phyloP scores from a whole-genome alignment of 2,329 filamentous ascomycete genomes.

The Pseudogymnoascus sp. region DNA sequence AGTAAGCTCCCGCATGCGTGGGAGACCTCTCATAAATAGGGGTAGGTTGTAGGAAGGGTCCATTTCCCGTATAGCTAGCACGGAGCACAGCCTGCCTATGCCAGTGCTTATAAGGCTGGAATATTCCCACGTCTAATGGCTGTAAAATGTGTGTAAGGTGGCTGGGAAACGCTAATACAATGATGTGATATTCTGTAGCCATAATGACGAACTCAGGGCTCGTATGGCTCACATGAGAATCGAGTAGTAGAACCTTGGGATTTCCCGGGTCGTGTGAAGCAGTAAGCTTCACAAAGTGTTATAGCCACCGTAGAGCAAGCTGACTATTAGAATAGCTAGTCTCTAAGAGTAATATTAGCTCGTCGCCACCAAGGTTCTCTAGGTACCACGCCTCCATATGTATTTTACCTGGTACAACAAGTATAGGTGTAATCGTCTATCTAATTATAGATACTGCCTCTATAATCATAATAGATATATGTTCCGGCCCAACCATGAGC shows the following conservation, averaged over 20 bases:
- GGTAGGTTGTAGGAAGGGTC: not conserved
- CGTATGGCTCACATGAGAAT: not conserved
- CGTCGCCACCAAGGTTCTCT: not conserved
- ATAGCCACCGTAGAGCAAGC: not conserved
- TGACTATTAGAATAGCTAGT: not conserved
- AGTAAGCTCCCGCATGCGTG: not conserved
- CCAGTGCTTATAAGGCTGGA: not conserved
- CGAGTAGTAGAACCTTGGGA: not conserved
- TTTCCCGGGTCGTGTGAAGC: not conserved
- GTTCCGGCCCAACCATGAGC: too few species aligned
- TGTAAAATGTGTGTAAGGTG: slow-evolving; percentile 2
- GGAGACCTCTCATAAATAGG: not conserved
- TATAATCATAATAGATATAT: not conserved
- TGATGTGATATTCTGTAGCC: not conserved
- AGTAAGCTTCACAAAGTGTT: not conserved
- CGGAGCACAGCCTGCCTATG: not conserved
- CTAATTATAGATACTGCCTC: not conserved
- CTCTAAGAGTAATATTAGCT: not conserved
- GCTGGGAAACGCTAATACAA: not conserved
- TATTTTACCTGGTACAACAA: not conserved
- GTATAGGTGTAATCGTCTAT: not conserved
- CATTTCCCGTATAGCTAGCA: not conserved
- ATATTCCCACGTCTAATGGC: not conserved
- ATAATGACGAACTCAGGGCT: not conserved
- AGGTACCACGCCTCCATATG: not conserved